A percentile compares a stretch with the other conserved stretches of the same genome.
phyloP scores from a whole-genome alignment of 2,329 filamentous ascomycete species.

The Aspergillus sp. region DNA sequence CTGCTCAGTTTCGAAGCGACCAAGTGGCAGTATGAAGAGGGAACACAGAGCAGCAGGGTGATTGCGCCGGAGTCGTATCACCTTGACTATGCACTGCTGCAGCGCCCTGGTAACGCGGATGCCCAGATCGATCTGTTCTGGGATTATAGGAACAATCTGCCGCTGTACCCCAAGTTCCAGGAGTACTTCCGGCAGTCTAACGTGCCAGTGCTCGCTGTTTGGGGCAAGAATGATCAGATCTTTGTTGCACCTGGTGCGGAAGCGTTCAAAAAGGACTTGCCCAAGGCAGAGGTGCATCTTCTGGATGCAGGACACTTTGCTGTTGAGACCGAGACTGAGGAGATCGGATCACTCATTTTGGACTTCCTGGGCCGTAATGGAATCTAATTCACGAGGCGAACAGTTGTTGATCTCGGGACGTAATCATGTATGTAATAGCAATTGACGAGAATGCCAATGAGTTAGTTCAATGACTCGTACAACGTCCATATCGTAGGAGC shows the following conservation, averaged over 20 bases:
- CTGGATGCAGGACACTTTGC: constrained; percentile 61
- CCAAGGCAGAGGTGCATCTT: constrained; percentile 49
- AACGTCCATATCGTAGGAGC: too few species aligned
- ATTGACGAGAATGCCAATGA: too few species aligned
- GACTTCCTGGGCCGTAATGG: constrained; percentile 29
- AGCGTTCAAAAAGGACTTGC: constrained; percentile 53
- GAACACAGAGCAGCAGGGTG: constrained; percentile 32
- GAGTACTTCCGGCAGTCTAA: constrained; percentile 52
- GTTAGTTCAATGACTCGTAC: too few species aligned
- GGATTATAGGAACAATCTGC: constrained; percentile 58
- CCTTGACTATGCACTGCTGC: constrained; percentile 55
- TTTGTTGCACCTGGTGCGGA: constrained; percentile 50
- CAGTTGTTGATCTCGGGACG: too few species aligned
- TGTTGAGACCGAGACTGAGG: constrained; percentile 39
- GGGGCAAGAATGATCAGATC: constrained; percentile 58
- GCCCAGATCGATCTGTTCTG: constrained; percentile 58
- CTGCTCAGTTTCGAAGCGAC: constrained; percentile 43
- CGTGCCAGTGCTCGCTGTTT: constrained; percentile 57
- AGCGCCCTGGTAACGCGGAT: constrained; percentile 51
- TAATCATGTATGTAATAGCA: too few species aligned
- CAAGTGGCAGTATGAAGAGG: constrained; percentile 48
- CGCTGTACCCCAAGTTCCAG: constrained; percentile 57
- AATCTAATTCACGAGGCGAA: background rate
- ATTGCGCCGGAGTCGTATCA: constrained; percentile 49
- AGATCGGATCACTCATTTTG: constrained; percentile 38